Percentiles rank a stretch among this genome's conserved stretches.
Evolutionary conservation across 2,329 filamentous ascomycete genomes (phyloP).

Genomic region (Shiraia bambusicola): DNA sequence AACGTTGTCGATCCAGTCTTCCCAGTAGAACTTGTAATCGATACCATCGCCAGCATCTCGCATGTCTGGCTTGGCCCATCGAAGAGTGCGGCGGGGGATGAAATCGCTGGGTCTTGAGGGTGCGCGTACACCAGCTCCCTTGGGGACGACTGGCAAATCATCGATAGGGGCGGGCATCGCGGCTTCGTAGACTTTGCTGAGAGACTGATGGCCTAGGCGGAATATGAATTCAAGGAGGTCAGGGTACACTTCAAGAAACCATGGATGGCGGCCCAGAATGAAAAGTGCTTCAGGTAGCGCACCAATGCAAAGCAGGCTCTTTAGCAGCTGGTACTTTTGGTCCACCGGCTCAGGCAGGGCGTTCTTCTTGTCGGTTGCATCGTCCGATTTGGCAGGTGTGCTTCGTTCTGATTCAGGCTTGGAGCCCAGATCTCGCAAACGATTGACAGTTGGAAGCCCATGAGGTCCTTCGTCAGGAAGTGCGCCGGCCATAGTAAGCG

Average conservation of each 20-base stretch:
- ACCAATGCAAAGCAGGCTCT: constrained; percentile 84
- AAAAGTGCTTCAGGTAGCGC: constrained; percentile 91
- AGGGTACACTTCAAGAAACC: constrained; percentile 82
- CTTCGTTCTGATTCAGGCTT: constrained; percentile 50
- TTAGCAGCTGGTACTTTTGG: constrained; percentile 83
- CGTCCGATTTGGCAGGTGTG: constrained; percentile 45
- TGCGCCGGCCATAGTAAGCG: constrained; percentile 81
- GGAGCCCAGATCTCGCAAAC: constrained; percentile 56
- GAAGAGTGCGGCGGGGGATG: constrained; percentile 65
- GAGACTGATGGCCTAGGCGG: constrained; percentile 78
- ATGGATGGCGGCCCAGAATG: constrained; percentile 87
- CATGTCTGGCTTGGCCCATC: constrained; percentile 83
- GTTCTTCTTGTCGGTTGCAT: constrained; percentile 47
- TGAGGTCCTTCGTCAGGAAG: constrained; percentile 77
- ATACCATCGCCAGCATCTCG: constrained; percentile 71
- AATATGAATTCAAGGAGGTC: constrained; percentile 80
- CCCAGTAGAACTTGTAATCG: constrained; percentile 92
- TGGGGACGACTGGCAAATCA: constrained; percentile 43
- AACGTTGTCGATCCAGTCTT: constrained; percentile 93
- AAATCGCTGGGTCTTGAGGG: constrained; percentile 64
- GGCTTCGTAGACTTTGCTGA: constrained; percentile 70
- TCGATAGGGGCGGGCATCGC: constrained; percentile 51
- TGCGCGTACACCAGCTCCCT: constrained; percentile 52
- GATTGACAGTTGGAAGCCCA: constrained; percentile 45
- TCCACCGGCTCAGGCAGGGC: constrained; percentile 73